A percentile compares a stretch with the other conserved stretches of the same genome.
phyloP scores from a whole-genome alignment of 1,284 basidiomycete species.

The Ustilago tritici region DNA sequence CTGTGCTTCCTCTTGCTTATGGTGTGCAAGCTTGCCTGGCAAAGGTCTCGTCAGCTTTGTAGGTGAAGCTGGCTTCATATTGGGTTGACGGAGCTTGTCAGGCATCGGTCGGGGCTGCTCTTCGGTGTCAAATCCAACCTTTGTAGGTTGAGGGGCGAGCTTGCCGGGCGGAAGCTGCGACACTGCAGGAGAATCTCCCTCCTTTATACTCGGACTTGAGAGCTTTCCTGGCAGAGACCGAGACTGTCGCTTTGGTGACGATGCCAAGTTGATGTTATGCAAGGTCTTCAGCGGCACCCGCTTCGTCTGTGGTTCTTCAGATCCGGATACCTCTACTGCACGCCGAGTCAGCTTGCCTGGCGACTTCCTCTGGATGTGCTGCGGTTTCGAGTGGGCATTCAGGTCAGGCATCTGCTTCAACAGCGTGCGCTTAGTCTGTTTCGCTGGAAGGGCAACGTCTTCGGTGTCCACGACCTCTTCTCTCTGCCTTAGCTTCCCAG shows the following conservation, averaged over 20 bases:
- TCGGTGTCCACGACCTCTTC: background rate
- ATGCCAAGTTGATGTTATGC: background rate
- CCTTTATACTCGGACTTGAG: background rate
- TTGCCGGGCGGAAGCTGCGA: background rate
- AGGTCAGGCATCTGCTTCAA: background rate
- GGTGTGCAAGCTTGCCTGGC: background rate
- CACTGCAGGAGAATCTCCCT: background rate
- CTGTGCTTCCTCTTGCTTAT: background rate
- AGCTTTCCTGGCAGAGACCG: background rate
- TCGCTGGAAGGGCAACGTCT: background rate
- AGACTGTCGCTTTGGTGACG: background rate
- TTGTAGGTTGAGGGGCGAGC: background rate
- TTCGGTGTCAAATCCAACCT: no score
- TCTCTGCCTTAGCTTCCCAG: slow-evolving; percentile 6
- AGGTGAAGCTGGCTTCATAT: background rate
- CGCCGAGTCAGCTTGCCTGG: slow-evolving; percentile 8
- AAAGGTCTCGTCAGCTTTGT: background rate
- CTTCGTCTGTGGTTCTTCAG: background rate
- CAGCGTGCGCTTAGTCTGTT: background rate
- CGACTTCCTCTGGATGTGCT: background rate
- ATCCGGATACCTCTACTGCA: background rate
- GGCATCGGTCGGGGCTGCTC: background rate
- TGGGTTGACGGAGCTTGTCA: background rate
- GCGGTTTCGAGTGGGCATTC: no score
- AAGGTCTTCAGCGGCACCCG: background rate